Percentiles rank a stretch among this genome's conserved stretches.
These are phyloP conservation scores for Globisporangium mamillatum DNA, from an alignment of 352 stramenopile genomes.

Conservation along the genomic window DNA sequence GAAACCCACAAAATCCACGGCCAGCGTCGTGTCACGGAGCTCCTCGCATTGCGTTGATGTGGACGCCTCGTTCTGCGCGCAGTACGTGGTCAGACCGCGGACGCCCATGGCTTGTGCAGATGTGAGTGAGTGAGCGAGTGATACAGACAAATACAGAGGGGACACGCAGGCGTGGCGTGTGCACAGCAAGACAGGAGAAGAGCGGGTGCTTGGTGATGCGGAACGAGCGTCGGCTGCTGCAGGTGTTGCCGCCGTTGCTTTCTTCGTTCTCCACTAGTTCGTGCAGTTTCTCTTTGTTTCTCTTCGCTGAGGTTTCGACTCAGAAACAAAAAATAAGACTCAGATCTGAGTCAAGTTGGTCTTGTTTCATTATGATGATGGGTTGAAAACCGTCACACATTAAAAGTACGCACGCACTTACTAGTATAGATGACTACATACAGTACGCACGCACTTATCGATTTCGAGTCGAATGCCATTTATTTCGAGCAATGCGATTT, in stretches of 20 bases:
- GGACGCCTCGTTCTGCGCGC: conserved; percentile 42
- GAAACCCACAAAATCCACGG: conserved; percentile 81
- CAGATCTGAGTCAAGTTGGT: too few relatives aligned
- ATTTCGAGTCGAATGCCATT: too few relatives aligned
- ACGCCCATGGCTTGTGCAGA: conserved; percentile 46
- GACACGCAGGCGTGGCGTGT: background rate
- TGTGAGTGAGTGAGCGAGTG: background rate
- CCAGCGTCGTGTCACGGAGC: conserved; percentile 65
- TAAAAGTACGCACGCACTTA: too few relatives aligned
- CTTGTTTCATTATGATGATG: too few relatives aligned
- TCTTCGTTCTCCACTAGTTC: background rate
- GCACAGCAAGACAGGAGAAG: background rate
- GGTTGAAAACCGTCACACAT: too few relatives aligned
- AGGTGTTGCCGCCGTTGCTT: background rate
- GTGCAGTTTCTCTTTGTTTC: too few relatives aligned
- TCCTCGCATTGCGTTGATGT: conserved; percentile 34
- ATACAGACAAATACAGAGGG: background rate
- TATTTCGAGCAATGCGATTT: too few relatives aligned
- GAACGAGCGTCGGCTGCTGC: background rate
- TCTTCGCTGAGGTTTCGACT: too few relatives aligned
- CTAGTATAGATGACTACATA: too few relatives aligned
- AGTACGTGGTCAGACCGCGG: conserved; percentile 55
- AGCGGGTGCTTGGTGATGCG: background rate
- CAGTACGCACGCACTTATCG: too few relatives aligned
- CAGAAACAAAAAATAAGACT: too few relatives aligned